Base-by-base conservation (phyloP, 345 rosid genomes). In the Lenwebbia sp. region DNA sequence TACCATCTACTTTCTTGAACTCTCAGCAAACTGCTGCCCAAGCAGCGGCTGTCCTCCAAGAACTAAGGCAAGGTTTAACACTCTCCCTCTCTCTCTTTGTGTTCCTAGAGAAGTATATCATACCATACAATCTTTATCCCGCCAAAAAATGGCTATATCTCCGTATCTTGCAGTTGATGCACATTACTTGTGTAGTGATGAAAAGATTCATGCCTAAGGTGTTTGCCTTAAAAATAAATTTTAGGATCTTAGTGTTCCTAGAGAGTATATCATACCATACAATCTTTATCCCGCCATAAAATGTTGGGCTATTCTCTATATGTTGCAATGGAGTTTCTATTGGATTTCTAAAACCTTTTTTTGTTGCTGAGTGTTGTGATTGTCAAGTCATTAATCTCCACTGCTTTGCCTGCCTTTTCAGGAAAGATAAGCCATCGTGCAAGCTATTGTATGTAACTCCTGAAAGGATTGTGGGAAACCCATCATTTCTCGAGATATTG, bases 391-490 rank as follows among this genome's bases (percentile, higher is more conserved):
- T 30, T 30, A 30, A 15, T 65, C 30, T 57, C 14, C 65, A 57
- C 62, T 9, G 7, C 62, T 57, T 57, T 26, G 28, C 62, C 28
- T 65, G 12, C 40, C 6, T 30, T 65, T 65, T 65, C 85, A 94
- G 98, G 88, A 93, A 90, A 83, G 98, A 90, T 84, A 92, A 91
- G 52, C 99, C 99, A 50, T 96, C 99, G 37, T 97, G 98, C 91
- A 96, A 94, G 89, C 98, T 96, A 87, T 90, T 97, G 84, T 96
- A 97, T 85, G 98, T 96, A 88, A 97, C 99, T 86, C 99, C 98
- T 86, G 98, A 96, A 89, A 94, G 95, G 93, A 92, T 92, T 49
- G 98, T 89, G 44, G 99, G 99, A 85, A 97, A 95, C 86, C 86
- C 88, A 55, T 86, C 89, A 84, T 95, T 97, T 92, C 83, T 91